Evolutionary conservation across 2,329 filamentous ascomycete species (phyloP), one percentile per base, ranked within the genome.

Genomic region (Colletotrichum zoysiae): DNA sequence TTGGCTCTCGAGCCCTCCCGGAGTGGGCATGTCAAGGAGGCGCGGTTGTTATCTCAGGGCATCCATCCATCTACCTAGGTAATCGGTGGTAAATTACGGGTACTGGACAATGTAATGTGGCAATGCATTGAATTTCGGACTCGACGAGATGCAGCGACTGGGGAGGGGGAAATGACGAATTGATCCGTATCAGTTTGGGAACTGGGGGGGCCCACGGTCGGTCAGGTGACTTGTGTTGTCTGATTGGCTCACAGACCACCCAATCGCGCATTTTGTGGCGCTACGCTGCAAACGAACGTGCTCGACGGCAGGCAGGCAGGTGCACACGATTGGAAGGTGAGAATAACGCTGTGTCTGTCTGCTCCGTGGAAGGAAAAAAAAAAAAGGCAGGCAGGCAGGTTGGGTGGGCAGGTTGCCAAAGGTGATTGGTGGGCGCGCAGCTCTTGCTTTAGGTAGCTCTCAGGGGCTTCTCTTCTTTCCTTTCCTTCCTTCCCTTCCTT

Each of bases 271-370:
- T 51, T 58, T 20, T n/a, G 55, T 42, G 64, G 63, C 63, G 55
- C 57, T 42, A 56, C 63, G 55, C 57, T 42, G 42, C 68, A 53
- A 64, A 71, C 55, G 65, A 64, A 71, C 55, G 65, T 69, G 65
- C 69, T 64, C 55, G 53, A 59, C 14, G 30, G 30, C 30, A 30
- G 30, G 3, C 30, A 30, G 51, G 68, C 44, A 71, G 30, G 38
- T 33, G 58, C 68, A 44, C 58, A 51, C 57, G 57, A 67, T 63
- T 59, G 51, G 38, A 63, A 71, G 65, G 65, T 59, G n/a, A n/a
- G 9, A 12, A 33, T 20, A 6, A 3, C 12, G 2, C 20, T 5
- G 30, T 30, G 4, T 30, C 30, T 30, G 26, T 11, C 26, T 20
- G 20, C 44, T 9, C 12, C 5, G 26, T 11, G 18, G 11, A n/a